A percentile compares a stretch with the other conserved stretches of the same genome.
These are phyloP conservation scores for Penicillium sp. DNA, from an alignment of 2,329 filamentous ascomycete genomes.

Conservation along the genomic window DNA sequence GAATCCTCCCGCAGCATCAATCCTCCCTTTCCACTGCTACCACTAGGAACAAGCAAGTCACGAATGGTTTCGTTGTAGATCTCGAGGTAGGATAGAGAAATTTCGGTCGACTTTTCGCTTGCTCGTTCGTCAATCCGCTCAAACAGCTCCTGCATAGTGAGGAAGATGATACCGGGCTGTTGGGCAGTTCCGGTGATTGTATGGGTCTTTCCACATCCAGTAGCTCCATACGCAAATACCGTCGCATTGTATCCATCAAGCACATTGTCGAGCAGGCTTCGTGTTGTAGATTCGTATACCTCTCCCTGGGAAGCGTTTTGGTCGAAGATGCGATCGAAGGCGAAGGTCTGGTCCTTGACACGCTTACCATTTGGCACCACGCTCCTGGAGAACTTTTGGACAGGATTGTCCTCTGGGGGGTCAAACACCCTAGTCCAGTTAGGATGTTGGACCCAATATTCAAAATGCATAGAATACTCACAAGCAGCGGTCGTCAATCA, in stretches of 20 bases:
- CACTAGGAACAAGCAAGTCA: conserved; percentile 83
- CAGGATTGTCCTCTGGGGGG: conserved; percentile 88
- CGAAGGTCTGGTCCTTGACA: conserved; percentile 96
- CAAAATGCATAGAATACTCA: conserved; percentile 52
- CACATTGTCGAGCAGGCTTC: conserved; percentile 86
- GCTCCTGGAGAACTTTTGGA: conserved; percentile 81
- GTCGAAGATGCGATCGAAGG: conserved; percentile 95
- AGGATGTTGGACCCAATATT: conserved; percentile 12
- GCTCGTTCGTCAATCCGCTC: conserved; percentile 88
- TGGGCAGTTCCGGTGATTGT: conserved; percentile 92
- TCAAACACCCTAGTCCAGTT: conserved; percentile 75
- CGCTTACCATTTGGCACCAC: conserved; percentile 83
- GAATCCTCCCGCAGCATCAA: conserved; percentile 93
- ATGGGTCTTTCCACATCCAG: conserved; percentile 97
- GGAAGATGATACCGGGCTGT: conserved; percentile 94
- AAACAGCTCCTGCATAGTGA: conserved; percentile 98
- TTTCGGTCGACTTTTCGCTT: conserved; percentile 82
- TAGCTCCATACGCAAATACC: conserved; percentile 96
- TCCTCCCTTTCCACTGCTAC: conserved; percentile 76
- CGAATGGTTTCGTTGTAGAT: conserved; percentile 99
- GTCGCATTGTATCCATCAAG: conserved; percentile 98
- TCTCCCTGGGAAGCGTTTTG: conserved; percentile 89
- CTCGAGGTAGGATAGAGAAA: conserved; percentile 92
- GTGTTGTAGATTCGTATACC: conserved; percentile 92
- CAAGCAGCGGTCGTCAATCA: conserved; percentile 94